Conservation (phyloP, 2,329 filamentous ascomycete genomes). For the Arachnopeziza araneosa region DNA sequence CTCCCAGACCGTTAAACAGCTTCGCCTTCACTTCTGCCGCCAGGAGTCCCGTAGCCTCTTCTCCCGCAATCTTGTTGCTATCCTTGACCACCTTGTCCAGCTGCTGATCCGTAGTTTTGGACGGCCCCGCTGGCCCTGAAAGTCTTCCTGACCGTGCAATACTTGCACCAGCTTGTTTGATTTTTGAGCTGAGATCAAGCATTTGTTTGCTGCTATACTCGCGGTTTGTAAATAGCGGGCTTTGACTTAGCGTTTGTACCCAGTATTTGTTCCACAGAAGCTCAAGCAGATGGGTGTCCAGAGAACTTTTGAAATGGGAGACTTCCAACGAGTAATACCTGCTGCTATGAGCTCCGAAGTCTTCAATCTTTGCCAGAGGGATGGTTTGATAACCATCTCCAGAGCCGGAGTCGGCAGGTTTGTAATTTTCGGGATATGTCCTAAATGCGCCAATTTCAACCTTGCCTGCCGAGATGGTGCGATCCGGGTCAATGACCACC, state of each 20-base stretch:
- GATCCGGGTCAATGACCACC: slow-evolving; percentile 92
- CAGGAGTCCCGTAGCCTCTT: slow-evolving; percentile 41
- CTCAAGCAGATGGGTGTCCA: slow-evolving; percentile 82
- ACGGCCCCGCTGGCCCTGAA: slow-evolving; percentile 1
- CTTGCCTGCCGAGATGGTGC: slow-evolving; percentile 89
- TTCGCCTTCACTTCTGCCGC: slow-evolving; percentile 44
- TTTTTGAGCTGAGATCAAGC: slow-evolving; percentile 77
- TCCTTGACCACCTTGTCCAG: slow-evolving; percentile 50
- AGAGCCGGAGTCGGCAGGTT: slow-evolving; percentile 42
- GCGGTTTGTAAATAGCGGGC: slow-evolving; percentile 82
- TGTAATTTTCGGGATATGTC: slow-evolving; percentile 76
- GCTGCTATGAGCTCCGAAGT: slow-evolving; percentile 88
- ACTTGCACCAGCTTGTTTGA: slow-evolving; percentile 53
- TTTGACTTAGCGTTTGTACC: slow-evolving; percentile 92
- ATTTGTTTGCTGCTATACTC: slow-evolving; percentile 94
- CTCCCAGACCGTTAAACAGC: slow-evolving; percentile 37
- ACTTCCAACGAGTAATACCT: slow-evolving; percentile 90
- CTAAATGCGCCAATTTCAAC: slow-evolving; percentile 95
- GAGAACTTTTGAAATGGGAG: slow-evolving; percentile 87
- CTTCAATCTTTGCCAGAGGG: slow-evolving; percentile 86
- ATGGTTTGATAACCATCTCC: slow-evolving; percentile 68
- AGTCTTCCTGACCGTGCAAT: slow-evolving; percentile 33
- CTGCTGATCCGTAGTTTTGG: slow-evolving; percentile 37
- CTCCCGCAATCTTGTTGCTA: slow-evolving; percentile 50
- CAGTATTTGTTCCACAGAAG: slow-evolving; percentile 98